Base-by-base conservation (phyloP, 2,329 filamentous ascomycete species). In the Moelleriella libera region DNA sequence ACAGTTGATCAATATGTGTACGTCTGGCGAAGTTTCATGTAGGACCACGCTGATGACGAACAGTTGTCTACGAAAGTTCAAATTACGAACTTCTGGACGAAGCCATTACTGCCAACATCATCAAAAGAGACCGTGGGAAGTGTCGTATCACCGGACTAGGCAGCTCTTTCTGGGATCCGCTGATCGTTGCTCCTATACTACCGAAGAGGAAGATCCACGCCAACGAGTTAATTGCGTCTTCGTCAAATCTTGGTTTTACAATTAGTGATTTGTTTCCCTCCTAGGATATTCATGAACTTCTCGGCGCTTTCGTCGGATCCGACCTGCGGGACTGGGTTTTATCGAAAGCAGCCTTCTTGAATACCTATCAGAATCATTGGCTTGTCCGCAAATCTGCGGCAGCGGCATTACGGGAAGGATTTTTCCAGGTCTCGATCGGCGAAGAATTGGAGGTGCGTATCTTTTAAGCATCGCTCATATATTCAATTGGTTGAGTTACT, bases 351-450 rank as follows among this genome's bases (percentile, higher is more conserved):
- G 37, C 37, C 14, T 43, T 12, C n/a, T 43, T 37, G 28, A 41
- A 45, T 41, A 8, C 41, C 12, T 44, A 49, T 30, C 45, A 39
- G 39, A 53, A 47, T 40, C 47, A 53, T 45, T 56, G 53, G 53
- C 53, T 55, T 52, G 50, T 56, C 28, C 54, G 51, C 40, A 55
- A 49, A 44, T 56, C 54, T 40, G 54, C 51, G 28, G 50, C 53
- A 29, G 46, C 43, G 21, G 52, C 53, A 14, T 46, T 54, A 11
- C 40, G 45, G 3, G 31, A 50, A 47, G 54, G 53, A 40, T 50
- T 48, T 44, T 54, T 50, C 43, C 21, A 49, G 30, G 41, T 56
- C 39, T 30, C 14, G 1, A 31, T 43, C 30, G 44, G 30, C 41
- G 12, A 46, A 45, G 28, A 30, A 37, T 45, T 30, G 4, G 10